Base-by-base conservation (phyloP, 305 asterid genomes). In the Striga hermonthica region DNA sequence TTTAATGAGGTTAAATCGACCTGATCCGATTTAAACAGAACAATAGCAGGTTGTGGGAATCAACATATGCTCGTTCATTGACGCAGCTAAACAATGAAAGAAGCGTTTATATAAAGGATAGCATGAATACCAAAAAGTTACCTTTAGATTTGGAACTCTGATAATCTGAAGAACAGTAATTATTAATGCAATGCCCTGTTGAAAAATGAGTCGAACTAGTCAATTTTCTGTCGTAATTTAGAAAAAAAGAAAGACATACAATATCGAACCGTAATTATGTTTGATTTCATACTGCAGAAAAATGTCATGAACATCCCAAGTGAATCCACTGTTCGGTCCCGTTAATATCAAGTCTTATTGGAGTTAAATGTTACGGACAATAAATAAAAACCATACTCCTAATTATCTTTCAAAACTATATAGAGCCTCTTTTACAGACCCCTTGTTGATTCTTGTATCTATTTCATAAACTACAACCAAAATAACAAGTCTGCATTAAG, bases 141-240 rank as follows among this genome's bases (percentile, higher is more conserved):
- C 99, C 97, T 94, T 94, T 74, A 94, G 89, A 82, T 94, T 94
- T 58, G 99, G 99, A 67, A 88, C 83, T 68, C 89, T 87, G 43
- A 94, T 69, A 28, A 94, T 82, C 81, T 94, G 99, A 78, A 86
- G 95, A 80, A 90, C 96, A 4, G 97, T 90, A 78, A 86, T 74
- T 65, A 90, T 94, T 91, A 94, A 79, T 1, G 96, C 89, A 66
- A 94, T 90, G 68, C 99, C 99, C 97, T 90, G 85, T 57, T 73
- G 56, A 58, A 65, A 68, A 43, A 66, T 47, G 47, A 52, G 63
- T 43, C 54, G 15, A 60, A 56, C 38, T 56, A 60, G 48, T 67
- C 66, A 64, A 59, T 61, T 57, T 58, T 49, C 22, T 53, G 7
- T 13, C 52, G 58, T 35, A 7, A 39, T 68, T 49, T 9, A 44